A percentile compares a stretch with the other conserved stretches of the same genome.
Conservation (phyloP, 352 stramenopile species). For the Elongisporangium prolatum region DNA sequence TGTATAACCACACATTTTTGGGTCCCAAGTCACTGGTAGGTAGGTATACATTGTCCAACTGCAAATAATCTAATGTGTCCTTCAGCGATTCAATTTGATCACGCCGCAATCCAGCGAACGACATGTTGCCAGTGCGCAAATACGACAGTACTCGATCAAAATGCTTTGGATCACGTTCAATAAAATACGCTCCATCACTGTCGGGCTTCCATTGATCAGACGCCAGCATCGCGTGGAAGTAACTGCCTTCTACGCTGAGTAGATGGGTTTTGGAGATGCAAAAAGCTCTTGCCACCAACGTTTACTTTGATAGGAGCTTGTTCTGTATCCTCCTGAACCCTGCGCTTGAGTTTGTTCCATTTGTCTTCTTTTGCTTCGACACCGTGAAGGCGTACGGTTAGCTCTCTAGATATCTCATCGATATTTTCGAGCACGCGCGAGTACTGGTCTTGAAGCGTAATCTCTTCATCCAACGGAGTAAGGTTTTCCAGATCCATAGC, state of each 20-base stretch:
- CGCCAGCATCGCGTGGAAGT: constrained; percentile 17
- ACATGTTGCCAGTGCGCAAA: not conserved
- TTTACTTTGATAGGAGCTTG: constrained; percentile 7
- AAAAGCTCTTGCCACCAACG: constrained; percentile 13
- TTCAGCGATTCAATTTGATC: not conserved
- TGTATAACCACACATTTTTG: not conserved
- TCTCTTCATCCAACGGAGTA: too few relatives aligned
- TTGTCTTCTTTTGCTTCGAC: not conserved
- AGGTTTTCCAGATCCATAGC: too few relatives aligned
- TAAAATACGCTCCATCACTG: not conserved
- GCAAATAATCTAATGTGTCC: not conserved
- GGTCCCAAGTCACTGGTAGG: not conserved
- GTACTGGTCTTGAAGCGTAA: too few relatives aligned
- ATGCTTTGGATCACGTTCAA: not conserved
- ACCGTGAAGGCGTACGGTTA: not conserved
- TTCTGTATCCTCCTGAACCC: not conserved
- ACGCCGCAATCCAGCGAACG: not conserved
- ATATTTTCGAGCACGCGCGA: too few relatives aligned
- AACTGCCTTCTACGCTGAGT: constrained; percentile 9
- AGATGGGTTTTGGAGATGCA: constrained; percentile 7
- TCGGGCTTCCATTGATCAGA: not conserved
- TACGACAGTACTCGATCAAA: not conserved
- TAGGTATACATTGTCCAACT: not conserved
- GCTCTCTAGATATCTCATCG: too few relatives aligned
- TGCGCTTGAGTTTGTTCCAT: not conserved